phyloP scores from a whole-genome alignment of 306 rosid genomes.

The Vachellia pachyceras region DNA sequence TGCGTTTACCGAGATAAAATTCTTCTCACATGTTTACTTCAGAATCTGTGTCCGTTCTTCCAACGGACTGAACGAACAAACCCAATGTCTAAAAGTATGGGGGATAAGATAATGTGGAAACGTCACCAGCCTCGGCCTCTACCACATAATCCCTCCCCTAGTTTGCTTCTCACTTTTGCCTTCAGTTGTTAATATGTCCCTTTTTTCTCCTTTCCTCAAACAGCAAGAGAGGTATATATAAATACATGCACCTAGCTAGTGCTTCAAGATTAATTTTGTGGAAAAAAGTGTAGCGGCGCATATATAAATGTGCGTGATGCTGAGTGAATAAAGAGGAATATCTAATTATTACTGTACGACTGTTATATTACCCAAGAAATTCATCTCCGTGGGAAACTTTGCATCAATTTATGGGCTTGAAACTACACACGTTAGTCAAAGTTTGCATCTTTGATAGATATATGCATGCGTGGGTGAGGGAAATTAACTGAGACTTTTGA shows the following conservation, averaged over 20 bases:
- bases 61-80: no score
- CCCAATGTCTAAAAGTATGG: neutral
- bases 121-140: conserved; percentile 1
- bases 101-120: neutral
- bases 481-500: neutral
- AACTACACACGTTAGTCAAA: neutral
- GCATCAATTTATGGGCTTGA: neutral
- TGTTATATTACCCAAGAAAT: neutral
- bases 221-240: no score
- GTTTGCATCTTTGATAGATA: neutral
- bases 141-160: conserved; percentile 22
- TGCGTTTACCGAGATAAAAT: no score
- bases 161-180: neutral
- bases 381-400: no score
- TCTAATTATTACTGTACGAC: neutral
- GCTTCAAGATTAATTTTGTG: conserved; percentile 1
- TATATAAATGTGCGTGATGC: neutral
- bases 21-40: no score
- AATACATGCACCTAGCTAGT: neutral
- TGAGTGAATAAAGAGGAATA: neutral
- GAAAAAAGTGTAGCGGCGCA: neutral
- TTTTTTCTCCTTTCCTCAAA: neutral
- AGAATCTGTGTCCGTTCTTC: no score
- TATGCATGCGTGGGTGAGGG: neutral
- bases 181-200: neutral